Percentiles rank a stretch among this genome's conserved stretches.
Evolutionary conservation across 2,329 filamentous ascomycete species (phyloP).

Genomic region (Calonectria hawksworthii): DNA sequence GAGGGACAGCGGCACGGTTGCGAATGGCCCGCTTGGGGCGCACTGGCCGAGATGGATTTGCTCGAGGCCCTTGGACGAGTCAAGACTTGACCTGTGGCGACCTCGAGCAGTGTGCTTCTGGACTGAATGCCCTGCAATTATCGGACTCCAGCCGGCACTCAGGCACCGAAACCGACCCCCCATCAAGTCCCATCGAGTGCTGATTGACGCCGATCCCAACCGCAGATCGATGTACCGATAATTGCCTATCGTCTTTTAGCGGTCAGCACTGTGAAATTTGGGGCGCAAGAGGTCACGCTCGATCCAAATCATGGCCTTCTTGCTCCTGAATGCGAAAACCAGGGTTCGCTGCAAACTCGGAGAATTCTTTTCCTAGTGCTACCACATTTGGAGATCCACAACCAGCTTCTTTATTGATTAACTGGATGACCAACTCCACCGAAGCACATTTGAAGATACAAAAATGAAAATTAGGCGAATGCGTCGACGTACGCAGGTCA

Average conservation of each 20-base stretch:
- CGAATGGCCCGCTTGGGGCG: not conserved
- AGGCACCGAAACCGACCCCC: not conserved
- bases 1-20: not conserved
- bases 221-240: not conserved
- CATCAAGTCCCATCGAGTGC: not conserved
- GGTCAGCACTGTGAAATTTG: not conserved
- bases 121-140: not conserved
- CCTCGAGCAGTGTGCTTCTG: not conserved
- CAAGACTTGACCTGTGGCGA: conserved; percentile 13
- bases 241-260: not conserved
- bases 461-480: not conserved
- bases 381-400: not conserved
- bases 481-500: not conserved
- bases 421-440: not conserved
- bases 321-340: not conserved
- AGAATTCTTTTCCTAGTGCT: not conserved
- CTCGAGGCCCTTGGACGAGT: not conserved
- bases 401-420: not conserved
- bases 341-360: not conserved
- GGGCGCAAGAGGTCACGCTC: not conserved
- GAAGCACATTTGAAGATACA: not conserved
- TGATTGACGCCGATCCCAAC: not conserved
- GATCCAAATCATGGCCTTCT: not conserved
- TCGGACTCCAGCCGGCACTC: not conserved
- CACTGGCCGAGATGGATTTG: not conserved